phyloP scores from a whole-genome alignment of 768 basidiomycete genomes.

The Russula sp. region DNA sequence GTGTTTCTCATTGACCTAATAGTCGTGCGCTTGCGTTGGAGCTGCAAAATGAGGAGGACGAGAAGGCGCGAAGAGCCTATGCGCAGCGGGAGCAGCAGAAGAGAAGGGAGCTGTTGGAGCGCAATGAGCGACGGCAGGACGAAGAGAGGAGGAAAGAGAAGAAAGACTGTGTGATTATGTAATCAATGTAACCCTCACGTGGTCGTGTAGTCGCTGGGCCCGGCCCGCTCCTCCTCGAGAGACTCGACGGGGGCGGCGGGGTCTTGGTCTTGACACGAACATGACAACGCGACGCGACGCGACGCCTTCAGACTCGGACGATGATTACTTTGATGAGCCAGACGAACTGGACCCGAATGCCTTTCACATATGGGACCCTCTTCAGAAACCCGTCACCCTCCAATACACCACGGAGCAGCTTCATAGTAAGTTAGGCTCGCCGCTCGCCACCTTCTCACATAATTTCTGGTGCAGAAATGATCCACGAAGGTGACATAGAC shows the following conservation, averaged over 20 bases:
- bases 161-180: slow-evolving; percentile 19
- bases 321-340: slow-evolving; percentile 11
- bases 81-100: slow-evolving; percentile 32
- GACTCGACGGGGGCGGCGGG: too few relatives aligned
- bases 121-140: slow-evolving; percentile 1
- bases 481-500: slow-evolving; percentile 65
- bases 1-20: background rate
- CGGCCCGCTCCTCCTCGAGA: too few relatives aligned
- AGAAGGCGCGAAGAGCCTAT: slow-evolving; percentile 28
- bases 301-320: slow-evolving; percentile 9
- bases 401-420: slow-evolving; percentile 23
- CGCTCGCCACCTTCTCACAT: background rate
- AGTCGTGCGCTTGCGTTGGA: slow-evolving; percentile 67
- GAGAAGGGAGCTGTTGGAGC: slow-evolving; percentile 7
- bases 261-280: background rate
- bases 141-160: slow-evolving; percentile 6
- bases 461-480: slow-evolving; percentile 36
- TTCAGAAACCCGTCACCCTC: slow-evolving; percentile 19
- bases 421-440: too few relatives aligned
- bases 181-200: background rate
- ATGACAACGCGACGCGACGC: background rate
- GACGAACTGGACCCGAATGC: slow-evolving; percentile 10
- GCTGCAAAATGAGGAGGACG: slow-evolving; percentile 77
- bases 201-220: background rate
- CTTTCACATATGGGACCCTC: slow-evolving; percentile 23